Percentiles rank a stretch among this genome's conserved stretches.
Conservation (phyloP, 257 asterid species). For the Gynochthodes officinalis region DNA sequence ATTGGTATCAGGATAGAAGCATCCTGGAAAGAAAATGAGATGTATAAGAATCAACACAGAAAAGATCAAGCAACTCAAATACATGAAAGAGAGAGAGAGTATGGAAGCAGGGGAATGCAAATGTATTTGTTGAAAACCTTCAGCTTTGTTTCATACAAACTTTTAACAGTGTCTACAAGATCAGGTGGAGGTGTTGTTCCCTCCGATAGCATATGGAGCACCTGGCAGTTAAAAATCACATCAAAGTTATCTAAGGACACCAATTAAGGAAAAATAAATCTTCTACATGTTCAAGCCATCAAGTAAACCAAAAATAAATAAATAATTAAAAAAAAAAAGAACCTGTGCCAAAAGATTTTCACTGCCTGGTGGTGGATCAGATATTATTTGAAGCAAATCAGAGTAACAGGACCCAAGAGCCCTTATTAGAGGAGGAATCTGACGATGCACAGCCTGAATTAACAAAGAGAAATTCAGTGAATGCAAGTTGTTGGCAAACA, state of each 20-base stretch:
- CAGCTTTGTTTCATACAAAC: conserved; percentile 72
- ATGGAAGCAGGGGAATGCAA: neutral
- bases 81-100: neutral
- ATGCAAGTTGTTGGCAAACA: conserved; percentile 9
- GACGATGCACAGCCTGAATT: conserved; percentile 91
- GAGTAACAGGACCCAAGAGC: conserved; percentile 64
- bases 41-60: conserved; percentile 21
- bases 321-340: neutral
- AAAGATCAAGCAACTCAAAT: conserved; percentile 9
- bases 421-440: conserved; percentile 71
- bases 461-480: conserved; percentile 7
- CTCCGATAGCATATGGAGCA: conserved; percentile 73
- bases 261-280: conserved; percentile 19
- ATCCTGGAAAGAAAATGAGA: conserved; percentile 61
- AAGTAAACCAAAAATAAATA: too few species aligned
- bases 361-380: conserved; percentile 93
- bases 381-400: conserved; percentile 70
- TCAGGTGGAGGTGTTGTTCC: conserved; percentile 80
- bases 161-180: conserved; percentile 72
- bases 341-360: conserved; percentile 85
- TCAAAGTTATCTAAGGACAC: conserved; percentile 27
- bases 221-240: conserved; percentile 43
- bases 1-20: conserved; percentile 90
- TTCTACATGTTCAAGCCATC: neutral
- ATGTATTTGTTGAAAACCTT: conserved; percentile 48